Evolutionary conservation across 108 stramenopile species (phyloP), one percentile per base, ranked within the genome.

Genomic region (Pelagomonas calceolata): DNA sequence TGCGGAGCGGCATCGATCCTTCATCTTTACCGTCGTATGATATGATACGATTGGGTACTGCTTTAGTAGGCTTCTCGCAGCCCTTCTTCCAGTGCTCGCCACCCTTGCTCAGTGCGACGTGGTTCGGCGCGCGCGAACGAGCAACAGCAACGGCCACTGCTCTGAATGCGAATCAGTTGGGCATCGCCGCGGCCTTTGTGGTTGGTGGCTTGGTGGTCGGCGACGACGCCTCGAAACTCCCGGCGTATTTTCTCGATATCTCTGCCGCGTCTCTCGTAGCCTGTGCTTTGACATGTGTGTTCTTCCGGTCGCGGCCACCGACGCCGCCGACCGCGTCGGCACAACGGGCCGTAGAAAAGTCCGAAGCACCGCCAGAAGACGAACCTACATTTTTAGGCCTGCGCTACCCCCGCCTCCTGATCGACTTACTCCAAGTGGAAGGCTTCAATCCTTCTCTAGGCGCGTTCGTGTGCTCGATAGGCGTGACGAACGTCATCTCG

Each of bases 81-180:
- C 88, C 88, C 10, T 89, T 89, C 72, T 89, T 89, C 74, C 88
- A 89, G 67, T 89, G 88, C 70, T 87, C 86, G 12, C 88, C 88
- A 32, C 88, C 88, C 29, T 35, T 89, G 33, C 73, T 89, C 12
- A 70, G 68, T 36, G 88, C 88, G 14, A 77, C 69, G 68, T 89
- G 88, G 88, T 89, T 89, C 70, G 85, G 84, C 34, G 63, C 71
- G 32, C 70, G 80, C 30, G 88, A 89, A 77, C 75, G 88, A 60
- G 86, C 88, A 30, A 85, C 84, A 0, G 71, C 74, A 29, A 87
- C 88, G 17, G 88, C 88, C 30, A 76, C 87, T 14, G 88, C 88
- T 30, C 68, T 89, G 7, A 89, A 89, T 66, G 85, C 85, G 71
- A 89, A 89, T 76, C 88, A 89, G 76, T 83, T 89, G 68, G 88